Base-by-base conservation (phyloP, 805 yeast genomes). In the Starmerella tilneyi region DNA sequence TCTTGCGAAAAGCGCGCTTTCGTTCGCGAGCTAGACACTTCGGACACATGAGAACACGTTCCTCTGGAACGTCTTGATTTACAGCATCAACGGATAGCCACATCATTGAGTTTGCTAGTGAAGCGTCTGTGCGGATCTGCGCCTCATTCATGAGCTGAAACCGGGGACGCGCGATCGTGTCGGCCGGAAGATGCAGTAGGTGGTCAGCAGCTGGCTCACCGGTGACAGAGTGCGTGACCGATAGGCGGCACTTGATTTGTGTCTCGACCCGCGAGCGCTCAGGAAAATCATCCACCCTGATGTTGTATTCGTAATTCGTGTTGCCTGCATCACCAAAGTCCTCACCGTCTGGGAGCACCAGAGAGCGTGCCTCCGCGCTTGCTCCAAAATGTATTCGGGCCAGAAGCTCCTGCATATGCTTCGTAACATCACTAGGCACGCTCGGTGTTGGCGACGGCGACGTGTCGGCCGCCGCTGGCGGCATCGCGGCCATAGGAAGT, bases 11-110 rank as follows among this genome's bases (percentile, higher is more conserved):
- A 1, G 97, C 97, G 56, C 98, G 74, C 63, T 92, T 85, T 57
- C 85, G 80, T 60, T 89, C 98, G 58, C 98, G 74, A 63, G 86
- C 81, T 58, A 88, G 78, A 69, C 98, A 89, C 57, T 94, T 77
- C 20, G 78, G 60, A 66, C 98, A 89, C 55, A 85, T 86, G 56
- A 78, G 77, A 54, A 94, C 84, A n/a, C 71, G 67, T 42, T 64
- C 65, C 41, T 42, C 43, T 4, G 62, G 58, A 37, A 64, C 61
- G 24, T 65, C 60, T 9, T 71, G 72, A 19, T 84, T 72, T 44
- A 86, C 68, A n/a, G 86, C 89, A 61, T 75, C 81, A 0, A 94
- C 78, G 50, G 89, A 95, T 57, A 89, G 67, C 59, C 59, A 59
- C 34, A 67, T 54, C 24, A 52, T 48, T 32, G 36, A 28, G n/a